A percentile compares a stretch with the other conserved stretches of the same genome.
These are phyloP conservation scores for Nannochloropsis gaditana DNA, from an alignment of 108 stramenopile genomes.

Conservation along the genomic window DNA sequence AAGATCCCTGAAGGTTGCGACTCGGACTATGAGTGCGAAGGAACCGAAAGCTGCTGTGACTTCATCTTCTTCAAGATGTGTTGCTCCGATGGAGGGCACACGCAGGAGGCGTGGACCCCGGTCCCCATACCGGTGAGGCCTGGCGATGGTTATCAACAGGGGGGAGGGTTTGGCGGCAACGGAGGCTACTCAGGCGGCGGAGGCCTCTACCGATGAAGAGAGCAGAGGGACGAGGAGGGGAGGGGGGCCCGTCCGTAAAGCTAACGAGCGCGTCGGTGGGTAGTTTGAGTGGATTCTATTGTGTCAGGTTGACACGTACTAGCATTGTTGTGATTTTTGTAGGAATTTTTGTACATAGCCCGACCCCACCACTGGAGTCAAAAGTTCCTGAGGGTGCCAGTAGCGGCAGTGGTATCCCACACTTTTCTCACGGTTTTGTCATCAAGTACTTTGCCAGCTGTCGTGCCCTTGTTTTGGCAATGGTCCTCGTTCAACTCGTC, in stretches of 20 bases:
- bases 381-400: too few relatives aligned
- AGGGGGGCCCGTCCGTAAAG: not conserved
- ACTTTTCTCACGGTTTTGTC: too few relatives aligned
- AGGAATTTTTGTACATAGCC: not conserved
- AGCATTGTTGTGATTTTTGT: not conserved
- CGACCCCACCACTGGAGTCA: too few relatives aligned
- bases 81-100: not conserved
- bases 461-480: too few relatives aligned
- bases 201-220: not conserved
- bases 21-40: constrained; percentile 7
- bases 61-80: constrained; percentile 17
- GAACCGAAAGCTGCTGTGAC: constrained; percentile 13
- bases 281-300: not conserved
- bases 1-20: constrained; percentile 14
- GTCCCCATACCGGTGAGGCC: not conserved
- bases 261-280: not conserved
- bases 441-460: too few relatives aligned
- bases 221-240: not conserved
- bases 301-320: not conserved
- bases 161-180: not conserved
- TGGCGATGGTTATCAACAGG: not conserved
- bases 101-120: not conserved
- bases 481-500: too few relatives aligned
- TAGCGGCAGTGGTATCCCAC: too few relatives aligned
- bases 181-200: not conserved